Evolutionary conservation across 148 eudicot species (phyloP).

Genomic region (Camellia lanceoleosa): DNA sequence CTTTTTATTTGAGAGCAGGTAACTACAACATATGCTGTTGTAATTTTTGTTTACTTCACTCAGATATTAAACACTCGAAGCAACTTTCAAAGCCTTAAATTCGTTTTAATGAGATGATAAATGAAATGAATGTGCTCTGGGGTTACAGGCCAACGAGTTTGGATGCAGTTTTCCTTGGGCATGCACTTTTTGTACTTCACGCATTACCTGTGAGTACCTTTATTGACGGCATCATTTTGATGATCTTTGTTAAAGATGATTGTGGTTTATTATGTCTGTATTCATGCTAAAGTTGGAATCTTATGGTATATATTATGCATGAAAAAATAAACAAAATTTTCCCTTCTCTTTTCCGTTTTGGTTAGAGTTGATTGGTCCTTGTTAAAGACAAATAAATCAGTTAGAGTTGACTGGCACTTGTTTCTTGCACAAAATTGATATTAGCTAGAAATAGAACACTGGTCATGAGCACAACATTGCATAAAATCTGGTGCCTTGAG

Average conservation of each 20-base stretch:
- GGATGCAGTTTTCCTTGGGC: slow-evolving; percentile 90
- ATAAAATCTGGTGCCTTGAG: no score
- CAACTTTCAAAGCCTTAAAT: neutral
- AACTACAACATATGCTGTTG: neutral
- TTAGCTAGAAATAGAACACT: no score
- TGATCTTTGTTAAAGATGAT: neutral
- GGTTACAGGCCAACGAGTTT: slow-evolving; percentile 81
- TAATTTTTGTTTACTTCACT: slow-evolving; percentile 18
- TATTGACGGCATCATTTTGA: neutral
- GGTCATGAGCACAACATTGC: no score
- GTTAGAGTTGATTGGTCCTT: neutral
- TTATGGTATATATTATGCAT: neutral
- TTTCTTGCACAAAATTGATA: neutral
- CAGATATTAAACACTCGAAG: neutral
- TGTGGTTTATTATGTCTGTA: neutral
- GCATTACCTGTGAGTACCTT: slow-evolving; percentile 79
- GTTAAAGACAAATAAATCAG: neutral
- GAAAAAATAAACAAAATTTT: neutral
- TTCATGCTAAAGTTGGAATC: neutral
- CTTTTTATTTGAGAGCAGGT: slow-evolving; percentile 73
- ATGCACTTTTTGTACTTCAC: slow-evolving; percentile 71
- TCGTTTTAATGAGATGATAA: neutral
- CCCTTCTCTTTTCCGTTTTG: neutral
- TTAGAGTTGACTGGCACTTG: neutral
- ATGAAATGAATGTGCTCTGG: neutral